Base-by-base conservation (phyloP, 179 eudicot species). In the Actinidia polygama region DNA sequence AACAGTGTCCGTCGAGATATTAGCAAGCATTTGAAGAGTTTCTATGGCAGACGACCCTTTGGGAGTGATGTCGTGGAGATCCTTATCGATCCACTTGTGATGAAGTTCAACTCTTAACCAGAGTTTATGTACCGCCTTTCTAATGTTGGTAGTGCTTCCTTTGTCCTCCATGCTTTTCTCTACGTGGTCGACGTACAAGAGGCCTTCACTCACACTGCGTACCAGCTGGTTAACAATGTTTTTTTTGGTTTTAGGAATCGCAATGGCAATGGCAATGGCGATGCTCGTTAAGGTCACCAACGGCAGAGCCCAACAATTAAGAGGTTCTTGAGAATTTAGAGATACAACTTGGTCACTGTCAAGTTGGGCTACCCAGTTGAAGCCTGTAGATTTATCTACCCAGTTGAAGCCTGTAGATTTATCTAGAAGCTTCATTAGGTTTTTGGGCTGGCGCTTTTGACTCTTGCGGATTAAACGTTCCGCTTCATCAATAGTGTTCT, bases 281-380 rank as follows among this genome's bases (percentile, higher is more conserved):
- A 86, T 85, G 78, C 88, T 83, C 59, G 91, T 87, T 36, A 89
- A 23, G 5, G 87, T 85, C 44, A 87, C 91, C 7, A 86, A 30
- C 0, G 86, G 81, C n/a, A 79, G 51, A 50, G 73, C 12, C 81
- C 73, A 79, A 9, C 47, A 79, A 66, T 66, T 49, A 14, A 73
- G 46, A 79, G 73, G 73, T 49, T 51, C 47, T 67, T 66, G 24
- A 36, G 55, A 23, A 80, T 71, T 44, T 73, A 84, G 23, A 6
- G 73, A 18, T 47, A n/a, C 61, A 36, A 84, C 73, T 18, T 67
- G 55, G 24, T 74, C 70, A 64, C 83, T 79, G 23, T 84, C 75
- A 21, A 86, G 81, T 64, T 77, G 36, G 24, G 7, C 36, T n/a
- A 86, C 82, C 54, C 87, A 79, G 1, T 80, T 62, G 79, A 85